Conservation (phyloP, 2,329 filamentous ascomycete genomes). For the Fusarium begoniae region DNA sequence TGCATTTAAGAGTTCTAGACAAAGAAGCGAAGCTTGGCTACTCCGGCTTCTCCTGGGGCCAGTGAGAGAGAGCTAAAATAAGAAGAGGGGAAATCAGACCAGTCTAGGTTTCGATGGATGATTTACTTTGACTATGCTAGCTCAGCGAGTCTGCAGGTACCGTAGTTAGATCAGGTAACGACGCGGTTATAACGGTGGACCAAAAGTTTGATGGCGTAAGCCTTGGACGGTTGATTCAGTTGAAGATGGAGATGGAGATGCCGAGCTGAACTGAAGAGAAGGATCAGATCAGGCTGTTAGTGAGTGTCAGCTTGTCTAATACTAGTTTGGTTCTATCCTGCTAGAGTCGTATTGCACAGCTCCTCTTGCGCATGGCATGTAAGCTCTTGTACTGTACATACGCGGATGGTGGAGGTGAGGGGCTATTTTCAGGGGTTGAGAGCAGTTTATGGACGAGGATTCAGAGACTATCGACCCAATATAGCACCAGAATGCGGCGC, state of each 20-base stretch:
- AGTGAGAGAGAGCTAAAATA: slow-evolving; percentile 9
- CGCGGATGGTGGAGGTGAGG: slow-evolving; percentile 13
- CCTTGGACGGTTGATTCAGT: slow-evolving; percentile 9
- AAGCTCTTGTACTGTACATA: not conserved
- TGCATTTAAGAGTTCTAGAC: slow-evolving; percentile 8
- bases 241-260: slow-evolving; percentile 2
- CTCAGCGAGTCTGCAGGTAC: not conserved
- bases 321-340: not conserved
- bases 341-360: slow-evolving; percentile 10
- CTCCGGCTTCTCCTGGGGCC: not conserved
- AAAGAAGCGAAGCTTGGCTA: not conserved
- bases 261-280: not conserved
- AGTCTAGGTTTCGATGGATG: slow-evolving; percentile 11
- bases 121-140: slow-evolving; percentile 13
- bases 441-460: slow-evolving; percentile 10
- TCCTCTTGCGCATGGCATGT: slow-evolving; percentile 17
- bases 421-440: not conserved
- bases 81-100: slow-evolving; percentile 10
- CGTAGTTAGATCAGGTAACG: slow-evolving; percentile 19
- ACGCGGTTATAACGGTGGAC: slow-evolving; percentile 17
- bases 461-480: slow-evolving; percentile 10
- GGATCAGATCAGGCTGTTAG: not conserved
- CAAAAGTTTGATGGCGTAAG: slow-evolving; percentile 11
- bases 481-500: slow-evolving; percentile 18
- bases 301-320: not conserved